phyloP scores from a whole-genome alignment of 2,329 filamentous ascomycete genomes.

The Metarhizium brunneum region DNA sequence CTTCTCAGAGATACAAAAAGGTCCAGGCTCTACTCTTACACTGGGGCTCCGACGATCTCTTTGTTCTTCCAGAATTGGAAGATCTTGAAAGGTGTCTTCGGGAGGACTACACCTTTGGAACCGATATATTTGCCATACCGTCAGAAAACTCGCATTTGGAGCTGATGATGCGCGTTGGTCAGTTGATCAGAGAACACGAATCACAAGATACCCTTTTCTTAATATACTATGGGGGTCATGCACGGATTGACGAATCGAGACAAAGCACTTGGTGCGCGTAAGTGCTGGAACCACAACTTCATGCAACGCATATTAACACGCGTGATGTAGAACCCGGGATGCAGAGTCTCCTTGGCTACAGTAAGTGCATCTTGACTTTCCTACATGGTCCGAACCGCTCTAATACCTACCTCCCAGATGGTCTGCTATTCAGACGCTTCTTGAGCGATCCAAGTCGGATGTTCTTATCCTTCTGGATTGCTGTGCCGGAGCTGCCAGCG shows the following conservation, averaged over 20 bases:
- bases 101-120: conserved; percentile 46
- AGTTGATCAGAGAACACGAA: conserved; percentile 48
- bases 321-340: conserved; percentile 32
- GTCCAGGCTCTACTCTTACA: conserved; percentile 46
- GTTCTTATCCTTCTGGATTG: conserved; percentile 50
- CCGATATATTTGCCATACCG: conserved; percentile 48
- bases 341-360: conserved; percentile 46
- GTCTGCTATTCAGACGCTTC: conserved; percentile 50
- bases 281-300: conserved; percentile 16
- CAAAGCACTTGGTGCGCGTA: conserved; percentile 53
- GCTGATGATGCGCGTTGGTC: conserved; percentile 46
- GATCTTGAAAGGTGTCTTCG: conserved; percentile 45
- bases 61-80: conserved; percentile 48
- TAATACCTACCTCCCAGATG: conserved; percentile 26
- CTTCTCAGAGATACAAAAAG: conserved; percentile 45
- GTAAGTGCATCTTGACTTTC: conserved; percentile 22
- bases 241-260: conserved; percentile 48
- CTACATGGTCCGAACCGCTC: neutral
- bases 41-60: conserved; percentile 49
- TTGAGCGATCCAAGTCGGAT: conserved; percentile 48
- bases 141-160: conserved; percentile 49
- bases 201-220: conserved; percentile 46
- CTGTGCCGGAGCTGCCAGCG: conserved; percentile 50
- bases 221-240: conserved; percentile 51
- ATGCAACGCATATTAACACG: neutral